Percentiles rank a stretch among this genome's conserved stretches.
Conservation (phyloP, 768 basidiomycete species). For the Lepiota subincarnata region DNA sequence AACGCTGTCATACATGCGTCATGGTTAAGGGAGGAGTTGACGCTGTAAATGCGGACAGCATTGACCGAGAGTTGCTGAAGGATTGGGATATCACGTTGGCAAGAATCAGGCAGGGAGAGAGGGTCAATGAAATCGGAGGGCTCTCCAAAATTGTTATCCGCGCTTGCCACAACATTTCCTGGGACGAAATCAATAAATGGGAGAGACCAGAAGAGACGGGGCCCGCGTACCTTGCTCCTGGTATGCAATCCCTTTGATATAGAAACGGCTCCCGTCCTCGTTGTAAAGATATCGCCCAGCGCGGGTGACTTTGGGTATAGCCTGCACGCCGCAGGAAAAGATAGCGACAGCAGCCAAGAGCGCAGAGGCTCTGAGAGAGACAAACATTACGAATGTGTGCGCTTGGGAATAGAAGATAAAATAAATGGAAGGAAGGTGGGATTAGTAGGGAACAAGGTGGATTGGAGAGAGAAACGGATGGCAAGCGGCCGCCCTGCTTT, state of each 20-base stretch:
- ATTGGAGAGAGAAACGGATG: neutral
- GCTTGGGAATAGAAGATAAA: conserved; percentile 6
- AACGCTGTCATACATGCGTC: conserved; percentile 82
- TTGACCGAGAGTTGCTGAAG: conserved; percentile 77
- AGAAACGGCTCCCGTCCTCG: conserved; percentile 72
- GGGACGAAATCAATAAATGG: conserved; percentile 11
- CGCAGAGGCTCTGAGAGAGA: conserved; percentile 25
- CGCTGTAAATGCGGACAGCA: conserved; percentile 81
- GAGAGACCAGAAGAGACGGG: neutral
- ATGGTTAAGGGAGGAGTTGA: conserved; percentile 79
- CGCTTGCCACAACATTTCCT: conserved; percentile 40
- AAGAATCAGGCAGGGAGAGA: conserved; percentile 60
- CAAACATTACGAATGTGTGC: conserved; percentile 20
- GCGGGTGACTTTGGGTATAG: conserved; percentile 65
- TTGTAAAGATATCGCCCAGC: conserved; percentile 80
- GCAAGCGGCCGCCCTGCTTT: conserved; percentile 3
- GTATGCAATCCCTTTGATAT: conserved; percentile 85
- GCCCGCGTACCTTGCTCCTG: conserved; percentile 64
- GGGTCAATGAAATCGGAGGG: conserved; percentile 81
- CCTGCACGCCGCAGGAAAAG: conserved; percentile 49
- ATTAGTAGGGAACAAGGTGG: conserved; percentile 1
- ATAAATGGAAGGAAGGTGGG: conserved; percentile 8
- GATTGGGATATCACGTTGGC: conserved; percentile 75
- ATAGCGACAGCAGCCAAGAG: conserved; percentile 36
- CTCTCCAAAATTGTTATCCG: conserved; percentile 61